Evolutionary conservation across 2,329 filamentous ascomycete species (phyloP).

Genomic region (Colletotrichum sp.): DNA sequence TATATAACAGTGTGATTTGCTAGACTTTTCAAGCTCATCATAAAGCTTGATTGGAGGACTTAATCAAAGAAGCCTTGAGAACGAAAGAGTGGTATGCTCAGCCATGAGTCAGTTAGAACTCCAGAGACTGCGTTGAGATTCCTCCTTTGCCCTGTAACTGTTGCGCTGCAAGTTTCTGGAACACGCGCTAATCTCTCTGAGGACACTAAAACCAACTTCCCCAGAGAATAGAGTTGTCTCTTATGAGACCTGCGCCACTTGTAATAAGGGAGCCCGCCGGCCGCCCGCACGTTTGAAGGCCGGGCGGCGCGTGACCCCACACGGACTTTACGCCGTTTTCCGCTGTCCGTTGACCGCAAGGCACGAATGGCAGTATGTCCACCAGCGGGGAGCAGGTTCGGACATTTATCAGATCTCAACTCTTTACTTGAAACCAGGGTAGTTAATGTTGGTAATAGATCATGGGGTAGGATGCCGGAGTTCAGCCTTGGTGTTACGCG

Average conservation of each 20-base stretch:
- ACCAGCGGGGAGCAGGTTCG: neutral
- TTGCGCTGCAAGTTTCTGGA: neutral
- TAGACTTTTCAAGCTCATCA: too few relatives aligned
- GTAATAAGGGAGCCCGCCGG: neutral
- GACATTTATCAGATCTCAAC: neutral
- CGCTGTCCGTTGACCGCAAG: neutral
- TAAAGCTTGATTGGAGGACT: too few relatives aligned
- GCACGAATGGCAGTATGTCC: neutral
- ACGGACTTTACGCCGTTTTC: neutral
- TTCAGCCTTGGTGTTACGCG: neutral
- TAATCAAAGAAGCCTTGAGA: too few relatives aligned
- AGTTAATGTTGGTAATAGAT: neutral
- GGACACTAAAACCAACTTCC: neutral
- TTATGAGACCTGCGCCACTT: neutral
- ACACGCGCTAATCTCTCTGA: neutral
- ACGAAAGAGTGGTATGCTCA: too few relatives aligned
- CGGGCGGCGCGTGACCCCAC: neutral
- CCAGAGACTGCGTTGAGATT: neutral
- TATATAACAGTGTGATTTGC: too few relatives aligned
- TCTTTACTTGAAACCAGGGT: neutral
- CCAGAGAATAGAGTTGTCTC: neutral
- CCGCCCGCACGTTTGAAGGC: neutral
- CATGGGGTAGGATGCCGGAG: neutral
- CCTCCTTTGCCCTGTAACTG: neutral
- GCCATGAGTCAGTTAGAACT: too few relatives aligned